Evolutionary conservation across 192 early-diverging fungal genomes (phyloP).

Genomic region (Jimgerdemannia lactiflua): DNA sequence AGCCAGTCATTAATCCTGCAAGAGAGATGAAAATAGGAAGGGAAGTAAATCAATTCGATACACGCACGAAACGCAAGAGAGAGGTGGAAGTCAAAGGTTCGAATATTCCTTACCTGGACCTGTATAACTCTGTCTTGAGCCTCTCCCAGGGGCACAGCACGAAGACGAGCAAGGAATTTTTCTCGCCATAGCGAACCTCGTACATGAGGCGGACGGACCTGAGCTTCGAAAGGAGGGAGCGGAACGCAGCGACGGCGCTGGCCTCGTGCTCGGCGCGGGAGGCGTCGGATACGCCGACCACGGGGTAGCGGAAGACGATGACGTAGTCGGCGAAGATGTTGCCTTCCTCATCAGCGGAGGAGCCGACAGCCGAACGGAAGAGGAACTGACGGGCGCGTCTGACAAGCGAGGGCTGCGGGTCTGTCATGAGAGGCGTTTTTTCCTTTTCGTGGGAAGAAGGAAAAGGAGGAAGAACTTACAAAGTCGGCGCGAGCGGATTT

Average conservation of each 20-base stretch:
- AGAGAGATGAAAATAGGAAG: constrained; percentile 6
- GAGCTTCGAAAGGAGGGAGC: constrained; percentile 51
- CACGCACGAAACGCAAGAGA: not conserved
- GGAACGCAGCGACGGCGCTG: constrained; percentile 42
- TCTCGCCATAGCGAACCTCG: constrained; percentile 54
- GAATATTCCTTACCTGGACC: constrained; percentile 31
- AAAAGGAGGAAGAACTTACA: too few species aligned
- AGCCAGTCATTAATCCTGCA: constrained; percentile 71
- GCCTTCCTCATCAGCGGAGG: not conserved
- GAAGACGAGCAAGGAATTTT: constrained; percentile 60
- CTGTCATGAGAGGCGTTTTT: too few species aligned
- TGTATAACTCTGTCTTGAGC: constrained; percentile 43
- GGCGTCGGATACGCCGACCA: constrained; percentile 1
- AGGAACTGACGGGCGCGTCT: too few species aligned
- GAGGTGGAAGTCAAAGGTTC: not conserved
- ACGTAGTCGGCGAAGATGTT: constrained; percentile 32
- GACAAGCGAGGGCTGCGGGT: too few species aligned
- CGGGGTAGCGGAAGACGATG: constrained; percentile 37
- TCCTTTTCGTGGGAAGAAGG: too few species aligned
- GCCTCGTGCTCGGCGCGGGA: constrained; percentile 25
- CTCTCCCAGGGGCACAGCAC: constrained; percentile 58
- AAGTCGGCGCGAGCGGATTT: too few species aligned
- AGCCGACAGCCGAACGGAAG: not conserved
- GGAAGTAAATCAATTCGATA: not conserved
- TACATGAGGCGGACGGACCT: constrained; percentile 56